Evolutionary conservation across 2,329 filamentous ascomycete genomes (phyloP), one percentile per base, ranked within the genome.

Genomic region (Kalaharituber pfeilii): DNA sequence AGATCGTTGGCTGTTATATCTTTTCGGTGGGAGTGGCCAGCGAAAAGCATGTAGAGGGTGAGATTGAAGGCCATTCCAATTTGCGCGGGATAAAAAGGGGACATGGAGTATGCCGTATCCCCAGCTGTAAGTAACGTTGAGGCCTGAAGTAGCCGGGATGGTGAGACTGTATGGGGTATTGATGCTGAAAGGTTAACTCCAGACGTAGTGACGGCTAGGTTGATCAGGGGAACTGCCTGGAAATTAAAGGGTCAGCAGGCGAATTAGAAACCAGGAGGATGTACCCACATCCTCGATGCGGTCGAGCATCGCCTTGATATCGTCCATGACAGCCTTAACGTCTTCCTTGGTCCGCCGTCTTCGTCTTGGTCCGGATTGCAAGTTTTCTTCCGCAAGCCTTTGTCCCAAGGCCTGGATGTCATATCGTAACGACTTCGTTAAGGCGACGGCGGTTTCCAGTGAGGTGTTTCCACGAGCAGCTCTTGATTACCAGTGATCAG

Each of bases 11-110:
- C 59, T 24, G 57, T 57, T 15, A 58, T 51, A 25, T 62, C 61
- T 47, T 56, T 59, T n/a, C 62, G 60, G 20, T 63, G 62, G 5
- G 62, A 57, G 39, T 96, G 87, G 1, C 86, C 84, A 1, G 81
- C 75, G 64, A 96, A 98, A 0, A 96, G 75, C 87, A 96, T 95
- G 68, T 96, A 98, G 61, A 96, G 71, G 0, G 88, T 94, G 6
- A 96, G 68, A 0, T 78, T 82, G 64, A 95, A 96, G 0, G 81
- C 78, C 0, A 89, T 87, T 0, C 91, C 91, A 56, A 96, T 83
- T 65, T 95, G 87, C 47, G 86, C 79, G 0, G 82, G 75, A 8
- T 72, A 69, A 0, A 71, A 74, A 5, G 81, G 76, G 39, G 78
- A 73, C 59, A 79, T 74, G 1, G 78, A 77, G 67, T 91, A 95